Evolutionary conservation across 495 filamentous ascomycete species (phyloP), one percentile per base, ranked within the genome.

Genomic region (Bacidia gigantensis): DNA sequence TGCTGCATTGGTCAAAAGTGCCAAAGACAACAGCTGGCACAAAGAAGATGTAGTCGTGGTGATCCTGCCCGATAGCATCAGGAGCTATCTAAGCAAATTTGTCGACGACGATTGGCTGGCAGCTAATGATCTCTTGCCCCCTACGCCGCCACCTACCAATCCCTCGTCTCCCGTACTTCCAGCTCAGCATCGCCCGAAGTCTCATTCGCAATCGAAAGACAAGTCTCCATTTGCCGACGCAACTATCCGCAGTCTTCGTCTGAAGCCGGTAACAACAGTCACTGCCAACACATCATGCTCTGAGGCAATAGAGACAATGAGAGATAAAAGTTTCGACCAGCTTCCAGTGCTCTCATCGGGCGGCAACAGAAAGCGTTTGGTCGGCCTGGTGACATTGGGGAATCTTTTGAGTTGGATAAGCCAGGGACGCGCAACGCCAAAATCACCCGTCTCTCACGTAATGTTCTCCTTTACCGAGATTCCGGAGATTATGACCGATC

Each of bases 31-130:
- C 38, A 73, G 72, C 5, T 73, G 94, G 47, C 69, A 75, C 53
- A 84, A 86, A 65, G 80, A 79, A 38, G 87, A 95, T 60, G 77
- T 87, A 11, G 79, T 97, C 0, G 92, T 98, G 14, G 86, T 96
- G 12, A 72, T 99, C 26, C 70, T 95, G 26, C 93, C 92, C 0
- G 92, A 99, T 65, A 95, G 88, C 68, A 95, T 99, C 58, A 77
- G 92, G 58, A 94, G 86, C 64, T 99, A 99, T 64, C 79, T 99
- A n/a, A 89, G 83, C 68, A 99, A 99, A 77, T 98, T 98, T 62
- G 86, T 89, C 56, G 93, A 98, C 62, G 92, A 98, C 62, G 88
- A 95, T 67, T 97, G 93, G 93, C 82, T 97, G 46, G 88, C 86
- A 46, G 90, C 90, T 44, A 96, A 97, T 64, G 82, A 88, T 60